phyloP scores from a whole-genome alignment of 2,329 filamentous ascomycete genomes.

The Penicillium brasilianum region DNA sequence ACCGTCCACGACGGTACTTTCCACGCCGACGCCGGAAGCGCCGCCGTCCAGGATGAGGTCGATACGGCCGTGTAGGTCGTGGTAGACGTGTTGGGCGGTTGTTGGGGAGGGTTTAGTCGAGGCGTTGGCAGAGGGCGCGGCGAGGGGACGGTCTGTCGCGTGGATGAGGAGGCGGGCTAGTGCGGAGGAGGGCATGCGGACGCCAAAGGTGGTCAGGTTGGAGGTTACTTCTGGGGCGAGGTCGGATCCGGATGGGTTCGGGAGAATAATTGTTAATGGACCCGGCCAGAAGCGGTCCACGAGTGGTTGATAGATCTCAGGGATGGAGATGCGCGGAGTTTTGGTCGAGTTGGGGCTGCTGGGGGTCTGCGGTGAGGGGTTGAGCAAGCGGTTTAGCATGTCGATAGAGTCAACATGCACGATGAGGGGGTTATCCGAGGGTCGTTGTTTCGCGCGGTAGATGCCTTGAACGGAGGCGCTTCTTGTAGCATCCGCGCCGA shows the following conservation, averaged over 20 bases:
- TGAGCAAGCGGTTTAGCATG: slow-evolving; percentile 72
- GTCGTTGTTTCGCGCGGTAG: slow-evolving; percentile 85
- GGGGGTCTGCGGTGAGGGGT: slow-evolving; percentile 31
- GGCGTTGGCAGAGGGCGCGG: slow-evolving; percentile 91
- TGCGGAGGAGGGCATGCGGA: slow-evolving; percentile 81
- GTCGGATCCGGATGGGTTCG: slow-evolving; percentile 69
- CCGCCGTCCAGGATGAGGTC: slow-evolving; percentile 89
- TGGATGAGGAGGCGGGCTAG: slow-evolving; percentile 89
- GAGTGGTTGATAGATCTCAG: slow-evolving; percentile 75
- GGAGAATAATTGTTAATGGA: slow-evolving; percentile 86
- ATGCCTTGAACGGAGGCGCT: slow-evolving; percentile 86
- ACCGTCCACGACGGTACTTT: slow-evolving; percentile 96
- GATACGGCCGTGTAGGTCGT: slow-evolving; percentile 83
- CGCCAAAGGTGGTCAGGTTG: slow-evolving; percentile 81
- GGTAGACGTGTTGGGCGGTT: slow-evolving; percentile 82
- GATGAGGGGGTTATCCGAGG: slow-evolving; percentile 93
- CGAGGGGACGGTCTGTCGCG: slow-evolving; percentile 76
- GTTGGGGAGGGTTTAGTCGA: slow-evolving; percentile 93
- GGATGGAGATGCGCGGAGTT: slow-evolving; percentile 56
- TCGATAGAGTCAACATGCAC: slow-evolving; percentile 83
- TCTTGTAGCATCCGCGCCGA: slow-evolving; percentile 93
- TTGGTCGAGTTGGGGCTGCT: slow-evolving; percentile 38
- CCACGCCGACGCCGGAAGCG: slow-evolving; percentile 83
- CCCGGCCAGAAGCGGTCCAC: slow-evolving; percentile 92
- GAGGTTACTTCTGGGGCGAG: slow-evolving; percentile 93